Evolutionary conservation across 23 red algal species (phyloP).

Genomic region (Chondrus crispus): DNA sequence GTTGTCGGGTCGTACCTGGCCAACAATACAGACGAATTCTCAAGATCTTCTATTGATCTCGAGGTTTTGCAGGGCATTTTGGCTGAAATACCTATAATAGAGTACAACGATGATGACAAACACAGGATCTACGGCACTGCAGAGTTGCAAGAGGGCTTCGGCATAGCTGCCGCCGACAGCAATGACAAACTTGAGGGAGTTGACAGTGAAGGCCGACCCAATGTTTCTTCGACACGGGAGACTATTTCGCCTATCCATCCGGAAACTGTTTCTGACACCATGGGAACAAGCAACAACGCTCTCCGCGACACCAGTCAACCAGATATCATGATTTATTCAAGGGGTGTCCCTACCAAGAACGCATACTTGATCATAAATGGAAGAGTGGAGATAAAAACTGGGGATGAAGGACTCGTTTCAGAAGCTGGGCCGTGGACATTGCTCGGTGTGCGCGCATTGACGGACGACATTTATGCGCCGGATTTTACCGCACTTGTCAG

Average conservation of each 20-base stretch:
- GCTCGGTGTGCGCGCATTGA: constrained; percentile 68
- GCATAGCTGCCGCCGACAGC: neutral
- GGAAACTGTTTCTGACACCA: neutral
- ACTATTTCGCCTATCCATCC: neutral
- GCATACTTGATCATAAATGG: constrained; percentile 88
- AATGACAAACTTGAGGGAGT: neutral
- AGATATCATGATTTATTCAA: constrained; percentile 60
- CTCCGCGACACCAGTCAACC: neutral
- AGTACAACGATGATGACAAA: constrained; percentile 28
- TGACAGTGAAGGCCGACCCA: neutral
- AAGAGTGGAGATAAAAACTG: constrained; percentile 67
- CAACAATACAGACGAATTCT: constrained; percentile 68
- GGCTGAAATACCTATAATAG: constrained; percentile 43
- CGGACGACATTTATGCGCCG: constrained; percentile 87
- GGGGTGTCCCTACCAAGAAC: constrained; percentile 85
- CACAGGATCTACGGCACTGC: neutral
- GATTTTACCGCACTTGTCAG: constrained; percentile 85
- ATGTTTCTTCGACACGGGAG: neutral
- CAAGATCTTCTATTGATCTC: constrained; percentile 5
- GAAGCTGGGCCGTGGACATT: constrained; percentile 89
- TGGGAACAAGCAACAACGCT: too few relatives aligned
- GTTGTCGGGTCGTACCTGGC: constrained; percentile 71
- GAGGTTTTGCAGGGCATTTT: constrained; percentile 53
- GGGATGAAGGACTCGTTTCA: constrained; percentile 69
- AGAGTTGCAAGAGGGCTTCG: neutral